These are phyloP conservation scores for Colletotrichum godetiae DNA, from an alignment of 2,329 filamentous ascomycete genomes.

Conservation along the genomic window DNA sequence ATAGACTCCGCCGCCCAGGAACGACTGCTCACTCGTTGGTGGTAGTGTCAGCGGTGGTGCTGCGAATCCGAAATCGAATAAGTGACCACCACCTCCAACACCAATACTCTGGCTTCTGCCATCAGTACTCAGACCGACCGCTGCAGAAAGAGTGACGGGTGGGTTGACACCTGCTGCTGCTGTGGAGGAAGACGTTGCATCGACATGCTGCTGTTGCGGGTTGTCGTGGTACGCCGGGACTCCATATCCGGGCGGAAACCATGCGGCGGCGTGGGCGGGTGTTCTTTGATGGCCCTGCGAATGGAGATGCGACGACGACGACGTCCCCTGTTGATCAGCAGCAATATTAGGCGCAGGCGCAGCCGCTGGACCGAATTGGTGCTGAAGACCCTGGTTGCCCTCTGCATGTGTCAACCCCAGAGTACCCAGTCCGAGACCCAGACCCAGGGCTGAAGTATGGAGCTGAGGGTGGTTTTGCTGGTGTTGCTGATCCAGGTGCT, in stretches of 20 bases:
- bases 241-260: conserved; percentile 30
- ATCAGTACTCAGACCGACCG: not conserved
- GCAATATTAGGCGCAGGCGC: not conserved
- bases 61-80: conserved; percentile 29
- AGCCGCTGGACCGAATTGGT: conserved; percentile 8
- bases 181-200: not conserved
- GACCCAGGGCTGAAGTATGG: conserved; percentile 22
- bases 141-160: conserved; percentile 8
- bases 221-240: conserved; percentile 8
- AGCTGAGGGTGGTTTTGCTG: not conserved
- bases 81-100: not conserved
- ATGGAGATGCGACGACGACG: conserved; percentile 15
- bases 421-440: not conserved
- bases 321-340: conserved; percentile 17
- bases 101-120: not conserved
- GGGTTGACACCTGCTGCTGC: conserved; percentile 11
- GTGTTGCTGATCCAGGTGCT: conserved; percentile 2
- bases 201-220: conserved; percentile 6
- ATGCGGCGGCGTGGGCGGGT: conserved; percentile 5
- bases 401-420: conserved; percentile 19
- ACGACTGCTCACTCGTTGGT: conserved; percentile 26
- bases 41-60: conserved; percentile 10
- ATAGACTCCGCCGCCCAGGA: conserved; percentile 34
- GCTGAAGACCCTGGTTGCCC: conserved; percentile 18
- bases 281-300: conserved; percentile 10